These are phyloP conservation scores for Chiua virens DNA, from an alignment of 768 basidiomycete species.

Conservation along the genomic window DNA sequence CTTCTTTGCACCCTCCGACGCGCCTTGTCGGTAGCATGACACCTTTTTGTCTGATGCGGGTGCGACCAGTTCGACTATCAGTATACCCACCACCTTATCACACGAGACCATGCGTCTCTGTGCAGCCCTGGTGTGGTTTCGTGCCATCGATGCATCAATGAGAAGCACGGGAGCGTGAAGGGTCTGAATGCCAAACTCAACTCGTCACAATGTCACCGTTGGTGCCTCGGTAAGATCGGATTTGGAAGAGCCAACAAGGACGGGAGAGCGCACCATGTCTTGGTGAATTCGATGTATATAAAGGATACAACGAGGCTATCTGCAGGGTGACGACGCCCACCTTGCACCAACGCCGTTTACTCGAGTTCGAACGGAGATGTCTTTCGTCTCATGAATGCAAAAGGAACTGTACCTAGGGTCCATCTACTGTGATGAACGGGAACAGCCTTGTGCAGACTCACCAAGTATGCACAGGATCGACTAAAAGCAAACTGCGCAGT, in stretches of 20 bases:
- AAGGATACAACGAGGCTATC: no score
- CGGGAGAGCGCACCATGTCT: not conserved
- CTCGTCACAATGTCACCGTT: constrained; percentile 25
- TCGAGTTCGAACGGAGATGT: not conserved
- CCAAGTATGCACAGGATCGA: no score
- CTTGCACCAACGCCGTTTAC: constrained; percentile 21
- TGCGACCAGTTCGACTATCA: constrained; percentile 25
- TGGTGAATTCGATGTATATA: not conserved
- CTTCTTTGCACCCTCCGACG: constrained; percentile 30
- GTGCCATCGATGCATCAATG: not conserved
- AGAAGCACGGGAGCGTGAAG: not conserved
- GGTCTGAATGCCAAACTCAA: constrained; percentile 15
- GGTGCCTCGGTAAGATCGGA: constrained; percentile 20
- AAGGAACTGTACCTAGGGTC: constrained; percentile 6
- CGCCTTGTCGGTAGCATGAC: constrained; percentile 24
- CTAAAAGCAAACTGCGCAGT: no score
- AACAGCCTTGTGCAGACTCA: no score
- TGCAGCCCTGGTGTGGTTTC: not conserved
- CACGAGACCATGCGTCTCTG: not conserved
- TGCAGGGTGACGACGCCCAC: not conserved
- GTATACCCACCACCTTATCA: constrained; percentile 14
- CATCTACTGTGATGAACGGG: no score
- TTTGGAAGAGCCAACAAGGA: not conserved
- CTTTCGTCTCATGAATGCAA: not conserved
- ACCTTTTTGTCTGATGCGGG: constrained; percentile 16